Evolutionary conservation across 2,329 filamentous ascomycete genomes (phyloP).

Genomic region (Ophiostoma tasmaniense): DNA sequence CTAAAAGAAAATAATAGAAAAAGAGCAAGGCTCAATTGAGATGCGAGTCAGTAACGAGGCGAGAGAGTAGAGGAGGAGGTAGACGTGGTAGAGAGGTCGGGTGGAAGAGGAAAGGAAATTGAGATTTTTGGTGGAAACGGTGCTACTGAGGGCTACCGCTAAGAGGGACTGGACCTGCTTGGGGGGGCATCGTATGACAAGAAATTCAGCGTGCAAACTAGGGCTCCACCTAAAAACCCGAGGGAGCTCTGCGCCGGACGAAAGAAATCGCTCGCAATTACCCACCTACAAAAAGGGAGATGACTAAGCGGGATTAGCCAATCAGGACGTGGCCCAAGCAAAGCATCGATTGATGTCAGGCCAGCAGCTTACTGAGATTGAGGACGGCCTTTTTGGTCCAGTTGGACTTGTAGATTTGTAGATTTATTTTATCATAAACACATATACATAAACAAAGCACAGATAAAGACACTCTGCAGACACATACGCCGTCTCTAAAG

Average conservation of each 20-base stretch:
- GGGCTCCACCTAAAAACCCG: conserved; percentile 19
- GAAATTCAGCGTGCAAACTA: conserved; percentile 9
- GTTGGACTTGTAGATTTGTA: too few relatives aligned
- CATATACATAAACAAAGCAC: neutral
- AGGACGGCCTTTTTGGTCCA: too few relatives aligned
- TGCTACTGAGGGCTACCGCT: neutral
- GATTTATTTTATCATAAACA: too few relatives aligned
- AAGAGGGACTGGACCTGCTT: neutral
- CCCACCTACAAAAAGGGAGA: conserved; percentile 11
- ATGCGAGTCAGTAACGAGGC: neutral
- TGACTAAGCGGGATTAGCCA: conserved; percentile 13
- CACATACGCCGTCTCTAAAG: neutral
- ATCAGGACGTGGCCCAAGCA: conserved; percentile 12
- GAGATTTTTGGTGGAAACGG: conserved; percentile 13
- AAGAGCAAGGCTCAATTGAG: conserved; percentile 7
- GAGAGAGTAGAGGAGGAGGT: neutral
- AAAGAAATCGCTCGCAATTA: conserved; percentile 23
- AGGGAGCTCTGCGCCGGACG: conserved; percentile 19
- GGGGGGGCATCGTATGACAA: conserved; percentile 21
- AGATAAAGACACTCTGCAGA: neutral
- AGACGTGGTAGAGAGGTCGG: conserved; percentile 6
- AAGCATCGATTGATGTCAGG: neutral
- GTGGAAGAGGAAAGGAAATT: conserved; percentile 16
- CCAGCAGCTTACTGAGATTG: neutral
- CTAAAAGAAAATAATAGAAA: neutral